Conservation (phyloP, 1,284 basidiomycete species). For the Earliella scabrosa region DNA sequence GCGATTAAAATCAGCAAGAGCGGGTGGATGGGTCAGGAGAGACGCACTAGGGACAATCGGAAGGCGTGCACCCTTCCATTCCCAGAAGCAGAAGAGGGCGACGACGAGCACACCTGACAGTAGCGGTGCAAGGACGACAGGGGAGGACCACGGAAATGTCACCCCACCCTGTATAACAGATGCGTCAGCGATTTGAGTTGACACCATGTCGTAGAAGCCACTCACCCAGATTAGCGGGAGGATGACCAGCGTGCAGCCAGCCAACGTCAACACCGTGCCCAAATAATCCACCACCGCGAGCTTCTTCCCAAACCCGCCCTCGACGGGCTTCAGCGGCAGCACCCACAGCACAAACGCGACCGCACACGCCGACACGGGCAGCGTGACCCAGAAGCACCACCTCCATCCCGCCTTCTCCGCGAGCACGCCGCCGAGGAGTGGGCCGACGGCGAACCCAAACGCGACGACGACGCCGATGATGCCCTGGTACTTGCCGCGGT, state of each 20-base stretch:
- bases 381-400: constrained; percentile 72
- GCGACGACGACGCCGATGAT: constrained; percentile 60
- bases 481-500: constrained; percentile 68
- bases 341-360: constrained; percentile 61
- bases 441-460: constrained; percentile 56
- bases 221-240: constrained; percentile 77
- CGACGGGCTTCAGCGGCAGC: constrained; percentile 68
- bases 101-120: constrained; percentile 59
- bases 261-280: constrained; percentile 61
- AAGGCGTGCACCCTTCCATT: constrained; percentile 70
- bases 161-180: constrained; percentile 56
- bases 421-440: constrained; percentile 61
- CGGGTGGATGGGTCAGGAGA: too few species aligned
- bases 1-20: too few species aligned
- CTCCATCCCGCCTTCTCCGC: constrained; percentile 65
- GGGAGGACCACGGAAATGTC: constrained; percentile 70
- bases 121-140: constrained; percentile 65
- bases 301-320: constrained; percentile 65
- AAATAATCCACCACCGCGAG: constrained; percentile 72
- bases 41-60: constrained; percentile 70
- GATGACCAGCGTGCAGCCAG: constrained; percentile 65
- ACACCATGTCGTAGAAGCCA: too few species aligned
- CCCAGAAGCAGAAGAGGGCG: constrained; percentile 68
- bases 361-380: constrained; percentile 59
- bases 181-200: too few species aligned